Conservation (phyloP, 768 basidiomycete species). For the Suillus hirtellus region DNA sequence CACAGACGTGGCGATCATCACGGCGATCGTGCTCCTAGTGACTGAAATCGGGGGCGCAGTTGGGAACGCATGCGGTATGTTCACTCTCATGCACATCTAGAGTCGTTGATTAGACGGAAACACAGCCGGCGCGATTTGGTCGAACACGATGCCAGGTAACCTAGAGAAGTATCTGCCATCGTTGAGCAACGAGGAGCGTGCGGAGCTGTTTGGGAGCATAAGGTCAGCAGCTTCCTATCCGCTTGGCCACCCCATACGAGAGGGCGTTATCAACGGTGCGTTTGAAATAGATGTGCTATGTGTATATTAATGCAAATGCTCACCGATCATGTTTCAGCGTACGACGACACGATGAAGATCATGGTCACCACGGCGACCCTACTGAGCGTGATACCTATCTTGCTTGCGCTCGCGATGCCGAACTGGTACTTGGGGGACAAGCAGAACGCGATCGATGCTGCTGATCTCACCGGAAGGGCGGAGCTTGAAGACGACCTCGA, state of each 20-base stretch:
- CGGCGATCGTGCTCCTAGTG: constrained; percentile 64
- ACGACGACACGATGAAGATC: constrained; percentile 56
- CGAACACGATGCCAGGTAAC: constrained; percentile 62
- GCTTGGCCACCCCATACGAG: constrained; percentile 56
- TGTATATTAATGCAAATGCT: neutral
- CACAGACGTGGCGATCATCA: constrained; percentile 64
- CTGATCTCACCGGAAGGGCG: constrained; percentile 22
- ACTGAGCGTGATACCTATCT: constrained; percentile 57
- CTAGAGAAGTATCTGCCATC: constrained; percentile 57
- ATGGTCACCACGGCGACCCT: constrained; percentile 55
- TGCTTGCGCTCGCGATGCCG: constrained; percentile 59
- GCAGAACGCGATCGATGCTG: constrained; percentile 66
- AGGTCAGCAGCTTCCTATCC: constrained; percentile 48
- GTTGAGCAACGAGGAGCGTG: constrained; percentile 42
- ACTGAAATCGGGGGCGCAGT: constrained; percentile 71
- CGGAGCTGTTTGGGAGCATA: constrained; percentile 56
- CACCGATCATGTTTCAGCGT: constrained; percentile 34
- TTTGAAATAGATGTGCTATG: neutral
- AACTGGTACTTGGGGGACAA: constrained; percentile 67
- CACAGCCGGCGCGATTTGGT: constrained; percentile 65
- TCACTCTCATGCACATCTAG: neutral
- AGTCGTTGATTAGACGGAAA: neutral
- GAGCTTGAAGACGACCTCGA: neutral
- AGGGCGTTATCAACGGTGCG: constrained; percentile 61
- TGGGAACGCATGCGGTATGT: constrained; percentile 59